Conservation (phyloP, 352 stramenopile species). For the Pythium biforme region DNA sequence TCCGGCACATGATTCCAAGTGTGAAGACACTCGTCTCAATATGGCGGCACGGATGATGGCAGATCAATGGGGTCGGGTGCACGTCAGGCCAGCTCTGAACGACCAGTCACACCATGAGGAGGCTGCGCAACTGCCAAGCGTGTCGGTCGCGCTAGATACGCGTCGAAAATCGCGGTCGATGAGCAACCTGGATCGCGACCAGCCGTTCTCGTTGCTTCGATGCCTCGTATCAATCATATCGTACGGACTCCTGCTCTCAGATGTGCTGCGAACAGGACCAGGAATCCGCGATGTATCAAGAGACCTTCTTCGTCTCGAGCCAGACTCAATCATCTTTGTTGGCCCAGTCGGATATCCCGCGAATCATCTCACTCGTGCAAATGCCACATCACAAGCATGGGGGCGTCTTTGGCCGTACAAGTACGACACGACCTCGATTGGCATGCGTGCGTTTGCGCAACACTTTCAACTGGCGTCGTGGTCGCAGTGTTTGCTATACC, state of each 20-base stretch:
- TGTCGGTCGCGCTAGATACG: background rate
- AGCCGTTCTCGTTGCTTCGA: constrained; percentile 20
- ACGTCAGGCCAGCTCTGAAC: background rate
- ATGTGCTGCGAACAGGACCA: constrained; percentile 18
- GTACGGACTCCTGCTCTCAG: constrained; percentile 21
- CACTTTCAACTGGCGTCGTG: constrained; percentile 7
- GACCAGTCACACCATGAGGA: background rate
- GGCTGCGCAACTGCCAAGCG: background rate
- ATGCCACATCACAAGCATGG: background rate
- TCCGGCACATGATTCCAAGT: background rate
- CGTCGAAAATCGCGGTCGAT: constrained; percentile 1
- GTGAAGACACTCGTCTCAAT: too few relatives aligned
- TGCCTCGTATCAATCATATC: constrained; percentile 22
- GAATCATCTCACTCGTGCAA: constrained; percentile 13
- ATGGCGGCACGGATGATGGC: background rate
- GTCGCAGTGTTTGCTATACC: constrained; percentile 19
- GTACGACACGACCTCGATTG: constrained; percentile 26
- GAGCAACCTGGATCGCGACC: constrained; percentile 2
- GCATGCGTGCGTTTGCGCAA: constrained; percentile 14
- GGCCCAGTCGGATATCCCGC: constrained; percentile 13
- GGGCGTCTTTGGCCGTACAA: constrained; percentile 20
- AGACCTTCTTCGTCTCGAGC: constrained; percentile 7
- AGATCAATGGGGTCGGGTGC: background rate
- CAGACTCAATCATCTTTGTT: background rate
- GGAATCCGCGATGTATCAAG: constrained; percentile 1